Evolutionary conservation across 768 basidiomycete genomes (phyloP), one percentile per base, ranked within the genome.

Genomic region (Russula olivacea): DNA sequence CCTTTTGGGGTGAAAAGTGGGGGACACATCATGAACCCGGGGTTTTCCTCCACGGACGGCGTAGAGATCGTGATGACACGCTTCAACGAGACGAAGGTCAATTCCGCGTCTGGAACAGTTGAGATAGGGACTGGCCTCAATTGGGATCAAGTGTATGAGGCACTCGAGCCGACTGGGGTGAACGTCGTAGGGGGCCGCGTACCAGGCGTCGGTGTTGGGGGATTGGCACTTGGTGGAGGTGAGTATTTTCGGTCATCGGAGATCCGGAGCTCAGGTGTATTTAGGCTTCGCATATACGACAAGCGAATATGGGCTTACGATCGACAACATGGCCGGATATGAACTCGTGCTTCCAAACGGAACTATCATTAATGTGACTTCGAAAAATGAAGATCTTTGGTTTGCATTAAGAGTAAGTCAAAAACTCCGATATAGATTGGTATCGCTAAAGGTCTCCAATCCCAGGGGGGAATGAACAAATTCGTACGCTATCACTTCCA

Each of bases 261-360:
- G 36, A 23, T 21, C 34, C 23, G 1, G 5, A 54, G 14, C 21
- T 69, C 21, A 68, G 66, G 19, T 34, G 6, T 11, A 12, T 17
- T 43, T 10, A 61, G 76, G 76, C 7, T 77, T 71, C 59, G 72
- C 74, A 0, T 55, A 64, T 48, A 69, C 70, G 52, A 72, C 70
- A 5, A 75, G 70, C 52, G 69, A 72, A 45, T 70, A 69, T 53
- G 74, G 76, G 8, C 62, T 76, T 34, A 69, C 70, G 0, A 66
- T 76, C 32, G 76, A 77, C 65, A 74, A 75, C 56, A 41, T 77
- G 23, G 61, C 61, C 7, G 68, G 58, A 23, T 68, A 65, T 15
- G 50, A 72, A 49, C 59, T 75, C 28, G 72, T 74, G 9, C 58
- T 71, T 9, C 73, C 74, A 10, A 67, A 68, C 41, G 75, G 75